Evolutionary conservation across 495 filamentous ascomycete genomes (phyloP).

Genomic region (Margaritispora aquatica): DNA sequence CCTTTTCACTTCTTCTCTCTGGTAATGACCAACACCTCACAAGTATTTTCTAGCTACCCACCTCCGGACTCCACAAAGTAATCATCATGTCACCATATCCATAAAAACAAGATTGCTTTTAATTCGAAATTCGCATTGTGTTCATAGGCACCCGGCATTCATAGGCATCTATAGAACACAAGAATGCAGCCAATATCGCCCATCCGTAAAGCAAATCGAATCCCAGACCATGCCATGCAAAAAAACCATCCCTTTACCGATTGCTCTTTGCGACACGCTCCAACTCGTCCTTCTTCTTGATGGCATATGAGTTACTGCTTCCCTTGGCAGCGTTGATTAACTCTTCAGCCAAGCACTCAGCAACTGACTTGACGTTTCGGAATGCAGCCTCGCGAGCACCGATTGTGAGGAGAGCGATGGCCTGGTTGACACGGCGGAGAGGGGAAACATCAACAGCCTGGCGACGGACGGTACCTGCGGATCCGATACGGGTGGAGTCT

Average conservation of each 20-base stretch:
- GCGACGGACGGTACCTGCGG: slow-evolving; percentile 97
- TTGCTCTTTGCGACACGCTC: slow-evolving; percentile 99
- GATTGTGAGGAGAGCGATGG: slow-evolving; percentile 94
- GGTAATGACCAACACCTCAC: no score
- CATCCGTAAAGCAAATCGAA: slow-evolving; percentile 23
- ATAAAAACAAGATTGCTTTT: background rate
- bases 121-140: background rate
- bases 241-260: slow-evolving; percentile 59
- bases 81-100: background rate
- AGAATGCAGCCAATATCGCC: slow-evolving; percentile 20
- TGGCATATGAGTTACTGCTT: slow-evolving; percentile 98
- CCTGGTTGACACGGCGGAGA: slow-evolving; percentile 98
- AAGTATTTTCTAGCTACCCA: background rate
- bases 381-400: slow-evolving; percentile 96
- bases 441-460: slow-evolving; percentile 99
- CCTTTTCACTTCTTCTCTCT: no score
- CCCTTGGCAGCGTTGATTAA: slow-evolving; percentile 99
- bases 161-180: slow-evolving; percentile 26
- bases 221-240: slow-evolving; percentile 27
- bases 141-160: slow-evolving; percentile 18
- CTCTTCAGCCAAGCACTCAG: slow-evolving; percentile 98
- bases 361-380: slow-evolving; percentile 97
- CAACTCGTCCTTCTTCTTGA: slow-evolving; percentile 99
- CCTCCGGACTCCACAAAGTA: background rate
- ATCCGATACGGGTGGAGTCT: slow-evolving; percentile 99